These are phyloP conservation scores for Ascochyta viciae-villosae DNA, from an alignment of 2,329 filamentous ascomycete genomes.

Conservation along the genomic window DNA sequence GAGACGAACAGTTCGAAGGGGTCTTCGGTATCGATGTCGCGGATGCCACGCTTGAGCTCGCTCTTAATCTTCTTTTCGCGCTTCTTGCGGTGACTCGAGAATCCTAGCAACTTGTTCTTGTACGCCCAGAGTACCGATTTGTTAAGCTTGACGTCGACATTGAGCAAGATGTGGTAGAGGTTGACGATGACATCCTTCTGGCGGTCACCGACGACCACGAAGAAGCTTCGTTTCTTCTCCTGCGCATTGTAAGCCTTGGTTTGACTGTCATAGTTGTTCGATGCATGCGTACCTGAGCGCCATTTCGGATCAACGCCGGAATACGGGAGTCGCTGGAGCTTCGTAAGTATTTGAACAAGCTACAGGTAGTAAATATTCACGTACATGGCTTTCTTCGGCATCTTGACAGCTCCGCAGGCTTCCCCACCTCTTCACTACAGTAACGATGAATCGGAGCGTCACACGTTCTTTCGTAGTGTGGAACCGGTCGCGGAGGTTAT, in stretches of 20 bases:
- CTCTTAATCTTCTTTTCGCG: conserved; percentile 98
- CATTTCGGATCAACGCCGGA: conserved; percentile 51
- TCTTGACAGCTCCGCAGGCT: conserved; percentile 42
- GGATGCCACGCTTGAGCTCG: conserved; percentile 92
- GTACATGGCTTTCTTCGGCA: conserved; percentile 51
- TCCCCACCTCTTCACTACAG: conserved; percentile 36
- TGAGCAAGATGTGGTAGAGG: conserved; percentile 90
- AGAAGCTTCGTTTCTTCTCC: conserved; percentile 98
- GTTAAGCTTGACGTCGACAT: conserved; percentile 88
- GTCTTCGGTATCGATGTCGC: conserved; percentile 91
- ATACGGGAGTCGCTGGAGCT: conserved; percentile 46
- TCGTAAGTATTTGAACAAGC: conserved; percentile 20
- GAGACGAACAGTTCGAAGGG: conserved; percentile 98
- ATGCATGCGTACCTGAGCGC: conserved; percentile 40
- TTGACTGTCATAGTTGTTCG: neutral
- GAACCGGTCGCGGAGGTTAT: conserved; percentile 7
- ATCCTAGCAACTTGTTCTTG: conserved; percentile 95
- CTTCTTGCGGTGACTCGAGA: conserved; percentile 95
- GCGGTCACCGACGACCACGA: conserved; percentile 92
- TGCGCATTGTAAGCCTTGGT: conserved; percentile 35
- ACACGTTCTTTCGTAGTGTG: neutral
- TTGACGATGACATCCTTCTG: conserved; percentile 97
- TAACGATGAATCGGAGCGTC: neutral
- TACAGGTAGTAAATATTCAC: conserved; percentile 1
- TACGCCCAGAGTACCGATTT: conserved; percentile 98